These are phyloP conservation scores for Cylindrotheca closterium DNA, from an alignment of 108 stramenopile genomes.

Conservation along the genomic window DNA sequence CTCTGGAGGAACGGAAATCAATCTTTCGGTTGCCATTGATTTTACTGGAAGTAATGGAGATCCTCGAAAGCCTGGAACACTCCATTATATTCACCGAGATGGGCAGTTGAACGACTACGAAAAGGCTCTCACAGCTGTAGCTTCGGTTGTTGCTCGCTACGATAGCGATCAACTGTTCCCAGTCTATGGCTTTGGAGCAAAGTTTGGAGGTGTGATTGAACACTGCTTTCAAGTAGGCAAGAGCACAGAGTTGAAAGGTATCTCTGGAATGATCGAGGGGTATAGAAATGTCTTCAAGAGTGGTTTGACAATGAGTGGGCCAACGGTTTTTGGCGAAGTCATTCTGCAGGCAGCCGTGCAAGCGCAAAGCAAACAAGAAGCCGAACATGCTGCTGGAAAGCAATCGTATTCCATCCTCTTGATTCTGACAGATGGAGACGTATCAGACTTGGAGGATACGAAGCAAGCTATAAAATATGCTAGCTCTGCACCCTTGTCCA, in stretches of 20 bases:
- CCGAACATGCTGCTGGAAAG: constrained; percentile 14
- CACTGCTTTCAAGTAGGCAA: constrained; percentile 79
- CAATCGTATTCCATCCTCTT: constrained; percentile 79
- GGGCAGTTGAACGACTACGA: constrained; percentile 75
- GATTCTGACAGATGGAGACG: constrained; percentile 91
- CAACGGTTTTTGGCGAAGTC: constrained; percentile 89
- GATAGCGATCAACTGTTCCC: constrained; percentile 86
- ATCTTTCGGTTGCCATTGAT: constrained; percentile 82
- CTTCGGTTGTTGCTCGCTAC: constrained; percentile 69
- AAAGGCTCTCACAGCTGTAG: constrained; percentile 72
- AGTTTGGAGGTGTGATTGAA: constrained; percentile 68
- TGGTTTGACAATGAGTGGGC: constrained; percentile 81
- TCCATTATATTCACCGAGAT: constrained; percentile 68
- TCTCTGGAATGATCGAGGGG: constrained; percentile 68
- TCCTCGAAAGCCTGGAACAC: constrained; percentile 72
- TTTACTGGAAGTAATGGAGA: constrained; percentile 92
- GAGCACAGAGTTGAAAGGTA: constrained; percentile 54
- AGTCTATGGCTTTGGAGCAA: constrained; percentile 88
- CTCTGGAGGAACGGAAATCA: constrained; percentile 63
- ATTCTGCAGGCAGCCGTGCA: constrained; percentile 61
- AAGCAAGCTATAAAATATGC: constrained; percentile 45
- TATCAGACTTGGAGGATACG: constrained; percentile 77
- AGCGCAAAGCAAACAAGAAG: constrained; percentile 46
- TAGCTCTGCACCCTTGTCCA: constrained; percentile 69
- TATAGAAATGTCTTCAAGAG: constrained; percentile 63